Evolutionary conservation across 1,284 basidiomycete genomes (phyloP).

Genomic region (Leccinum subfulvum): DNA sequence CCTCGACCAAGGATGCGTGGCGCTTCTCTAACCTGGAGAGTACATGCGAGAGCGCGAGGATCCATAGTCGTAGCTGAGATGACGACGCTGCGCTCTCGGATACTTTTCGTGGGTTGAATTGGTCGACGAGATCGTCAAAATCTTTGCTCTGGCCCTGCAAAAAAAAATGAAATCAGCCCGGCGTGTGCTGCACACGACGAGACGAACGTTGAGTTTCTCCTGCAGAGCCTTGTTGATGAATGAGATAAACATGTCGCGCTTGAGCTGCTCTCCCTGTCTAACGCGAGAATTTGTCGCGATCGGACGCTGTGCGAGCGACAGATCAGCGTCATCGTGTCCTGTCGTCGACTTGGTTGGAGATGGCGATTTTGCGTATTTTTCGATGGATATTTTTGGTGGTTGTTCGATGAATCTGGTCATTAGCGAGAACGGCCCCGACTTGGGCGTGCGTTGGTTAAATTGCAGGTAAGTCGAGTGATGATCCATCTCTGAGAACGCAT

Average conservation of each 20-base stretch:
- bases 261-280: slow-evolving; percentile 71
- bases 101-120: slow-evolving; percentile 59
- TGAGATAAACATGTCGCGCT: slow-evolving; percentile 81
- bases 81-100: slow-evolving; percentile 41
- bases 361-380: slow-evolving; percentile 43
- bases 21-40: slow-evolving; percentile 78
- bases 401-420: slow-evolving; percentile 47
- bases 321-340: slow-evolving; percentile 16
- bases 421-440: slow-evolving; percentile 54
- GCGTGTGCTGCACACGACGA: slow-evolving; percentile 16
- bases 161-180: slow-evolving; percentile 12
- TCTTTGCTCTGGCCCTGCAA: slow-evolving; percentile 61
- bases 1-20: slow-evolving; percentile 84
- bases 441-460: slow-evolving; percentile 69
- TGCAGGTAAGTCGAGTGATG: slow-evolving; percentile 71
- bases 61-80: slow-evolving; percentile 68
- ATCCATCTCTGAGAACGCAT: slow-evolving; percentile 49
- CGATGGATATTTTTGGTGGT: slow-evolving; percentile 40
- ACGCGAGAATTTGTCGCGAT: slow-evolving; percentile 76
- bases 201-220: slow-evolving; percentile 65
- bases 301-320: slow-evolving; percentile 48
- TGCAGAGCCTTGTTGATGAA: slow-evolving; percentile 82
- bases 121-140: slow-evolving; percentile 70
- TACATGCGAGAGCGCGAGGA: slow-evolving; percentile 74
- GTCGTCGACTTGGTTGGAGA: slow-evolving; percentile 35